Conservation (phyloP, 495 filamentous ascomycete genomes). For the Xylaria bambusicola region DNA sequence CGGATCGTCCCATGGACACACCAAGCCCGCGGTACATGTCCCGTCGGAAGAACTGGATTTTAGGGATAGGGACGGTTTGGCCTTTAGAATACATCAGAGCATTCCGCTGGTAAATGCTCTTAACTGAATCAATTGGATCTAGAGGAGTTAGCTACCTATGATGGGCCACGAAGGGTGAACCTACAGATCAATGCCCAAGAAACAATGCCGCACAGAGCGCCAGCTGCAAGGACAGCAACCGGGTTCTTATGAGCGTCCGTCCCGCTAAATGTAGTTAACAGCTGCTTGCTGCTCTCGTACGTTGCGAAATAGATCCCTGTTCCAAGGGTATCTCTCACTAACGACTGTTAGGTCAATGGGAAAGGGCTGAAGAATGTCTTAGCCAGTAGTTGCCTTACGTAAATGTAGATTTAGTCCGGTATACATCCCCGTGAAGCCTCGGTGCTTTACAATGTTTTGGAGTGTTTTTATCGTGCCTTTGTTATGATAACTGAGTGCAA, state of each 20-base stretch:
- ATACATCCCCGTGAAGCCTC: conserved; percentile 79
- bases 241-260: conserved; percentile 68
- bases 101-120: conserved; percentile 80
- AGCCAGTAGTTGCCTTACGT: conserved; percentile 49
- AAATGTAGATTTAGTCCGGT: conserved; percentile 84
- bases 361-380: not conserved
- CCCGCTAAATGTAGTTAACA: conserved; percentile 72
- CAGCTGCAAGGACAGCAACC: conserved; percentile 70
- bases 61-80: conserved; percentile 60
- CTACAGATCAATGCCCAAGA: conserved; percentile 77
- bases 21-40: conserved; percentile 76
- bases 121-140: conserved; percentile 81
- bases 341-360: conserved; percentile 20
- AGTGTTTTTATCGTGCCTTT: conserved; percentile 81
- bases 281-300: conserved; percentile 87
- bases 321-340: conserved; percentile 82
- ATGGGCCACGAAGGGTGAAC: conserved; percentile 19
- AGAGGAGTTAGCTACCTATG: conserved; percentile 38
- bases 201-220: conserved; percentile 76
- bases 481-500: conserved; percentile 71
- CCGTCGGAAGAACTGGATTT: conserved; percentile 70
- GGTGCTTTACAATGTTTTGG: conserved; percentile 72
- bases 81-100: conserved; percentile 66
- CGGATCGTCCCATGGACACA: conserved; percentile 78
- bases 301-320: conserved; percentile 89